phyloP scores from a whole-genome alignment of 768 basidiomycete genomes.

The Naganishia vishniacii region DNA sequence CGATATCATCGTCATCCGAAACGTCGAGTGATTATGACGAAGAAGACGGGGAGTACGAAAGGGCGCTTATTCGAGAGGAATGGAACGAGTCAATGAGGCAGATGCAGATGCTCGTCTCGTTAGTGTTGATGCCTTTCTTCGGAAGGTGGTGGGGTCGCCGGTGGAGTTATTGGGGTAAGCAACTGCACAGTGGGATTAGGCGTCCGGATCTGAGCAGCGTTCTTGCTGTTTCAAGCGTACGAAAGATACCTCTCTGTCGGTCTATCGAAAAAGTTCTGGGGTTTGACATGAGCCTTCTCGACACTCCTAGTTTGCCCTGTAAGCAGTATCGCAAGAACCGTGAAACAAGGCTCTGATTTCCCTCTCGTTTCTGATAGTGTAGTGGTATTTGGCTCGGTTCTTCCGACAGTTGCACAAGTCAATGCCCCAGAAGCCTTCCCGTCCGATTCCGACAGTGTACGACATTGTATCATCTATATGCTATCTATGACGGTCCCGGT shows the following conservation, averaged over 20 bases:
- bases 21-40: slow-evolving; percentile 54
- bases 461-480: background rate
- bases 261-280: slow-evolving; percentile 56
- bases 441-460: background rate
- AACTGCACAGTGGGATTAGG: background rate
- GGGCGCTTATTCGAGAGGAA: slow-evolving; percentile 65
- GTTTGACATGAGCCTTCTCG: background rate
- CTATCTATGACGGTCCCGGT: slow-evolving; percentile 2
- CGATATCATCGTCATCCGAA: slow-evolving; percentile 49
- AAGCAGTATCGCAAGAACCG: too few relatives aligned
- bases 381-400: too few relatives aligned
- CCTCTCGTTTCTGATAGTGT: too few relatives aligned
- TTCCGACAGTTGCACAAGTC: background rate
- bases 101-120: slow-evolving; percentile 69
- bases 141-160: slow-evolving; percentile 83
- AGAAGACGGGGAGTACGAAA: slow-evolving; percentile 61
- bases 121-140: slow-evolving; percentile 75
- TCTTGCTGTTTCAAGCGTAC: background rate
- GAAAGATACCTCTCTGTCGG: slow-evolving; percentile 52
- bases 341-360: too few relatives aligned
- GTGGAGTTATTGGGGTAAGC: slow-evolving; percentile 78
- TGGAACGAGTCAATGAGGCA: slow-evolving; percentile 88
- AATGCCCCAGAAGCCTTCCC: background rate
- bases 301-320: background rate
- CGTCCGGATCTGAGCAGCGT: background rate